phyloP scores from a whole-genome alignment of 768 basidiomycete genomes.

The Lanmaoa pseudosensibilis region DNA sequence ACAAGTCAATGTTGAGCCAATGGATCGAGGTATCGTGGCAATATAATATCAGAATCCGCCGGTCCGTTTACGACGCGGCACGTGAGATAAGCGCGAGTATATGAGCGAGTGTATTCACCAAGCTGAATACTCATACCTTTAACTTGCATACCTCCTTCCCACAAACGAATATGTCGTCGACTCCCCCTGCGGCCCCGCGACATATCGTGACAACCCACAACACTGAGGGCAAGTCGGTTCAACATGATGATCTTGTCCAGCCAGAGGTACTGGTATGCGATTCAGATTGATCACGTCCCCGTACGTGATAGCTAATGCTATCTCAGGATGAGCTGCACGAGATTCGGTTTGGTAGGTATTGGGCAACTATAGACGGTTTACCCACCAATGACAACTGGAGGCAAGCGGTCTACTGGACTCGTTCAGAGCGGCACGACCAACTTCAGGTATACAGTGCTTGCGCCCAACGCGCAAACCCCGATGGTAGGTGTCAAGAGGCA shows the following conservation, averaged over 20 bases:
- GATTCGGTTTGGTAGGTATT: neutral
- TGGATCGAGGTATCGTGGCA: neutral
- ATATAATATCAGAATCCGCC: neutral
- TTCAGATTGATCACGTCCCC: neutral
- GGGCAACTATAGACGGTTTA: neutral
- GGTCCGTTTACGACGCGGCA: neutral
- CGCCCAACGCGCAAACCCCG: neutral
- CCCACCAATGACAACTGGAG: neutral
- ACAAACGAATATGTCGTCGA: neutral
- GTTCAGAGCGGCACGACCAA: neutral
- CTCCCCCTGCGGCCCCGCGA: constrained; percentile 39
- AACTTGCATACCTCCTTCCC: neutral
- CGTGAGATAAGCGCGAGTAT: constrained; percentile 1
- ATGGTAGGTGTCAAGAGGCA: neutral
- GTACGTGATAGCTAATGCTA: neutral
- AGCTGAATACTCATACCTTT: neutral
- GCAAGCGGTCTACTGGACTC: neutral
- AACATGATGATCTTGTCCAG: constrained; percentile 38
- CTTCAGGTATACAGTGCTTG: neutral
- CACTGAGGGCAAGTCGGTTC: constrained; percentile 39
- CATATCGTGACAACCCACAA: constrained; percentile 55
- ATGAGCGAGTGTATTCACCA: neutral
- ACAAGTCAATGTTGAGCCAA: neutral
- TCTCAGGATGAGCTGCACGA: neutral
- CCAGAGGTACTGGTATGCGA: constrained; percentile 11